Evolutionary conservation across 2,329 filamentous ascomycete species (phyloP).

Genomic region (Sporothrix pseudoabietina): DNA sequence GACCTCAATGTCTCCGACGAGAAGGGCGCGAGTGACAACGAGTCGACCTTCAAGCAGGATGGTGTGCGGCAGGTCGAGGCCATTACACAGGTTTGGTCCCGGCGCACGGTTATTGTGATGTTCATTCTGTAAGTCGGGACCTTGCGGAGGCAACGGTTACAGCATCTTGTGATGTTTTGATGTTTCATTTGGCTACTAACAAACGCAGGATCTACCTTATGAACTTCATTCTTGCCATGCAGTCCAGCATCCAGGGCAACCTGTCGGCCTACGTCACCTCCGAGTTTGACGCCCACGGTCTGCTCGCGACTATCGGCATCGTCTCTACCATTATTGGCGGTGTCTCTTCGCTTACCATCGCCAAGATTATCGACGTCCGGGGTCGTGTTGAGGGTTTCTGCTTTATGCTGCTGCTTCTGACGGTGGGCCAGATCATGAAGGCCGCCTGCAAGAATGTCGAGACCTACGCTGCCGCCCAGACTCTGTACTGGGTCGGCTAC

Average conservation of each 20-base stretch:
- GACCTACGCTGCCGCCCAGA: constrained; percentile 64
- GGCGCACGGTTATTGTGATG: constrained; percentile 46
- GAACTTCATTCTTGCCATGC: constrained; percentile 44
- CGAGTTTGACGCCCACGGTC: constrained; percentile 54
- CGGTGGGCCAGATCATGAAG: constrained; percentile 64
- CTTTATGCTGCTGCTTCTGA: constrained; percentile 54
- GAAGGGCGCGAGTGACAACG: neutral
- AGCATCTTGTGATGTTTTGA: neutral
- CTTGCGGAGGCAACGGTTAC: neutral
- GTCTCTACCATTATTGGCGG: constrained; percentile 58
- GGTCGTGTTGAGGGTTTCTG: constrained; percentile 64
- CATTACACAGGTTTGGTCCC: constrained; percentile 49
- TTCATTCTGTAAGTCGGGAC: constrained; percentile 42
- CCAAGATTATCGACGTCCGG: constrained; percentile 68
- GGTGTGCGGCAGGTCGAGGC: constrained; percentile 54
- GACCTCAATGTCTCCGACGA: constrained; percentile 1
- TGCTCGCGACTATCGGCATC: constrained; percentile 56
- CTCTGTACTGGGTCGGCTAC: constrained; percentile 66
- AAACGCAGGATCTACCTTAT: constrained; percentile 43
- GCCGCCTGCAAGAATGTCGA: constrained; percentile 62
- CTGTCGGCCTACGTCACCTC: constrained; percentile 55
- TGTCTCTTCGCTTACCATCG: constrained; percentile 63
- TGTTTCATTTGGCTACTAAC: neutral
- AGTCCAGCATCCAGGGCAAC: constrained; percentile 44
- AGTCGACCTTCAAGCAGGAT: constrained; percentile 41